Evolutionary conservation across 1,139 yeast genomes (phyloP).

Genomic region (Diutina catenulata): DNA sequence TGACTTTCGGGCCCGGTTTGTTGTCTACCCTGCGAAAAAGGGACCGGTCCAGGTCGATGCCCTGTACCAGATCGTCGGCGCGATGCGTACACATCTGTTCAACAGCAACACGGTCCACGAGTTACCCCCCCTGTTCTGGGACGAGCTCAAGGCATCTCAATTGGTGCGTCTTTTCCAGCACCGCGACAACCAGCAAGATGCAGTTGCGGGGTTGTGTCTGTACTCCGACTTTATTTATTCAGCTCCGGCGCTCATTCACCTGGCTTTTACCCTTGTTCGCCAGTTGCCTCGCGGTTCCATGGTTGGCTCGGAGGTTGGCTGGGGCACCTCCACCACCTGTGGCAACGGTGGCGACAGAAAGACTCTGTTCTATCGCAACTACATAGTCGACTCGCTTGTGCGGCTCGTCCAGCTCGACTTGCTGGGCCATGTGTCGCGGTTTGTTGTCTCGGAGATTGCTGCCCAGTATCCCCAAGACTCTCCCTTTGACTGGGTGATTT

Average conservation of each 20-base stretch:
- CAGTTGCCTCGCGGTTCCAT: constrained; percentile 18
- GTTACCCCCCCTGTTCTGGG: constrained; percentile 18
- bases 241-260: constrained; percentile 10
- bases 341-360: constrained; percentile 17
- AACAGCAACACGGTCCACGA: constrained; percentile 14
- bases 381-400: constrained; percentile 21
- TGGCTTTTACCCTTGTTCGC: constrained; percentile 14
- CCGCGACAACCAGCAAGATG: constrained; percentile 24
- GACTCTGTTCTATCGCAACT: constrained; percentile 24
- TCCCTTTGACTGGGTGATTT: constrained; percentile 21
- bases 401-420: constrained; percentile 13
- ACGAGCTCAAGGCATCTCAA: constrained; percentile 25
- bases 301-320: constrained; percentile 17
- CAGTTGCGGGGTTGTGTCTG: constrained; percentile 24
- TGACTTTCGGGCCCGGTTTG: constrained; percentile 31
- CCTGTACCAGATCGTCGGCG: constrained; percentile 19
- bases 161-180: constrained; percentile 21
- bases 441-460: constrained; percentile 15
- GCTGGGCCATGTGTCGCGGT: constrained; percentile 11
- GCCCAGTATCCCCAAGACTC: constrained; percentile 10
- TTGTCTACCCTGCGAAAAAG: constrained; percentile 15
- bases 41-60: constrained; percentile 18
- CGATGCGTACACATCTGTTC: constrained; percentile 9
- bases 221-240: constrained; percentile 15
- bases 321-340: constrained; percentile 22